These are phyloP conservation scores for Colletotrichum paranaense DNA, from an alignment of 2,329 filamentous ascomycete species.

Conservation along the genomic window DNA sequence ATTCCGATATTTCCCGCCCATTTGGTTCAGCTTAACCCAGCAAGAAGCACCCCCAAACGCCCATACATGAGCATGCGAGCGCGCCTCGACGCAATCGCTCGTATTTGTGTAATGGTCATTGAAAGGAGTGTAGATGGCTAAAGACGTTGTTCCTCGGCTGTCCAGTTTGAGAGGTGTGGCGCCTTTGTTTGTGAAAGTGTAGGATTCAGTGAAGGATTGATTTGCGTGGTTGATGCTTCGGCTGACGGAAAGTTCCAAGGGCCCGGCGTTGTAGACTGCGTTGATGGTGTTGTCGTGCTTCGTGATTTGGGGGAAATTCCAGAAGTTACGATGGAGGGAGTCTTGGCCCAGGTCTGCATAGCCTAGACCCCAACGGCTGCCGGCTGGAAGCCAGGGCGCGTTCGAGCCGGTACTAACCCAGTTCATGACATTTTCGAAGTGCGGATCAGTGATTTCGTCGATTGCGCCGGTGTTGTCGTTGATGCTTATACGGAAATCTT, in stretches of 20 bases:
- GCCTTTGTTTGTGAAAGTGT: conserved; percentile 24
- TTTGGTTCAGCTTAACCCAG: conserved; percentile 34
- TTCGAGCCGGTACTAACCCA: conserved; percentile 32
- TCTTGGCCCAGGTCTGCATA: conserved; percentile 23
- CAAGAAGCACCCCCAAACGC: conserved; percentile 26
- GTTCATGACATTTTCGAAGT: conserved; percentile 2
- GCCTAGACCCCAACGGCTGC: conserved; percentile 32
- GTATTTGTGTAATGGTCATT: conserved; percentile 36
- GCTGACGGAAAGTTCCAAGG: conserved; percentile 18
- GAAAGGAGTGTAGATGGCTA: conserved; percentile 33
- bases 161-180: conserved; percentile 7
- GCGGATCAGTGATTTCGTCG: too few relatives aligned
- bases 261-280: conserved; percentile 3
- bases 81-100: conserved; percentile 8
- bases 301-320: conserved; percentile 25
- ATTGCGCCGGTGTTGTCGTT: too few relatives aligned
- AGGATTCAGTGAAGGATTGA: conserved; percentile 23
- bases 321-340: conserved; percentile 23
- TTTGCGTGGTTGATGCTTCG: conserved; percentile 8
- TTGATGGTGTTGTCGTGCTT: not conserved
- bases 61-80: conserved; percentile 30
- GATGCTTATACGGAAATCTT: too few relatives aligned
- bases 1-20: conserved; percentile 28
- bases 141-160: conserved; percentile 8
- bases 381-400: conserved; percentile 32